Base-by-base conservation (phyloP, 306 rosid species). In the Corylus americana region DNA sequence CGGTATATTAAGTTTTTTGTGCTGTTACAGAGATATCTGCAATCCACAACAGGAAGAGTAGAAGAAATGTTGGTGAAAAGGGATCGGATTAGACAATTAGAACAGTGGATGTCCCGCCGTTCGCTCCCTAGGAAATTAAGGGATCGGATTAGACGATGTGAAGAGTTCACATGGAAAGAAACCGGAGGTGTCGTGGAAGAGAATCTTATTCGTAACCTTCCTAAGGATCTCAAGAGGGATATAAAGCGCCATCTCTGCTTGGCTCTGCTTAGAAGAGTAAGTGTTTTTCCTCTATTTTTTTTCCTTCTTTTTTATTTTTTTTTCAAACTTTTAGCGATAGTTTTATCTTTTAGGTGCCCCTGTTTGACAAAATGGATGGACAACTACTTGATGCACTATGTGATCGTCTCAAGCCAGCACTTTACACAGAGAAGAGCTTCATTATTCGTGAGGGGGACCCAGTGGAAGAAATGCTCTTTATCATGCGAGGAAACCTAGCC, bases 71-170 rank as follows among this genome's bases (percentile, higher is more conserved):
- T 96, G 83, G 55, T 89, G 70, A 90, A 84, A 83, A 89, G 90
- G 79, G 64, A 39, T 39, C 88, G 44, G 99, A 95, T 63, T 92
- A 92, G 4, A 39, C 44, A 39, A 39, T 39, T 3, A 3, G 98
- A 95, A 80, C 93, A 85, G 75, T 95, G 99, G 99, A 95, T 95
- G 99, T 57, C 94, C 51, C 97, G 91, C 77, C 90, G 99, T 4
- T 88, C 93, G 97, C 93, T 95, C 64, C 97, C 98, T 0, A 88
- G 79, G 51, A 16, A 45, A 17, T 73, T 95, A 74, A 95, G 80
- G 85, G 78, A 90, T 55, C 91, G 97, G 62, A 88, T 95, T 39
- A 85, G 98, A 78, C 76, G 89, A n/a, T 88, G 91, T 39, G 96
- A 90, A 18, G 96, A 93, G 73, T 93, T 87, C 88, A 92, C 86